Base-by-base conservation (phyloP, 2,329 filamentous ascomycete genomes). In the Diaporthe amygdali region DNA sequence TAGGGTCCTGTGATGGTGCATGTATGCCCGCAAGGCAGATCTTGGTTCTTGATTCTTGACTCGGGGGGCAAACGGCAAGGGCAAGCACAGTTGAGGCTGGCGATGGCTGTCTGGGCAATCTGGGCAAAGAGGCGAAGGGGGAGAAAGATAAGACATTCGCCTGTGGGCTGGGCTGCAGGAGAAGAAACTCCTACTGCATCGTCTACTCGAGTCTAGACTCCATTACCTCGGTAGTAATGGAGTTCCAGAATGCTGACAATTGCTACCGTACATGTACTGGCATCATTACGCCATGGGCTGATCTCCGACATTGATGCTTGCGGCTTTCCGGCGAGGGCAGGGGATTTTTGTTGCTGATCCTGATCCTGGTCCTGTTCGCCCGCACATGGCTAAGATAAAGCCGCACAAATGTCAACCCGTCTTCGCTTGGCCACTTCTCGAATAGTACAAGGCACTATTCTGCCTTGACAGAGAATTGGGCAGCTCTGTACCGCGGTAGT, bases 71-170 rank as follows among this genome's bases (percentile, higher is more conserved):
- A n/a, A 44, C 30, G 49, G 27, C 47, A 59, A 5, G 54, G 9
- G n/a, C 59, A 22, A 47, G 59, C 59, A 63, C 47, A 44, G 44
- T 64, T 64, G 59, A 64, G 59, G 41, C 44, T 49, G 59, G 59
- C 30, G 59, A 63, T 63, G 59, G 41, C 39, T 47, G 56, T 9
- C 56, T 63, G 56, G 56, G 56, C 56, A 61, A 27, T 47, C 59
- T 64, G 59, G 59, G 59, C 59, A 64, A 39, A 49, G 44, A 49
- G 30, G 44, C 41, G 59, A 64, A 64, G 41, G 44, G 30, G 17
- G 59, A 20, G 44, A 37, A 32, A 61, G 59, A 64, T 49, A 64
- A 64, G 41, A 64, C 41, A 49, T 64, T 49, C 59, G 59, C 44
- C n/a, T 37, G n/a, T 37, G 20, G 30, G 59, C 59, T 49, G 14